Conservation (phyloP, 2,329 filamentous ascomycete species). For the Cladorrhinum sp. region DNA sequence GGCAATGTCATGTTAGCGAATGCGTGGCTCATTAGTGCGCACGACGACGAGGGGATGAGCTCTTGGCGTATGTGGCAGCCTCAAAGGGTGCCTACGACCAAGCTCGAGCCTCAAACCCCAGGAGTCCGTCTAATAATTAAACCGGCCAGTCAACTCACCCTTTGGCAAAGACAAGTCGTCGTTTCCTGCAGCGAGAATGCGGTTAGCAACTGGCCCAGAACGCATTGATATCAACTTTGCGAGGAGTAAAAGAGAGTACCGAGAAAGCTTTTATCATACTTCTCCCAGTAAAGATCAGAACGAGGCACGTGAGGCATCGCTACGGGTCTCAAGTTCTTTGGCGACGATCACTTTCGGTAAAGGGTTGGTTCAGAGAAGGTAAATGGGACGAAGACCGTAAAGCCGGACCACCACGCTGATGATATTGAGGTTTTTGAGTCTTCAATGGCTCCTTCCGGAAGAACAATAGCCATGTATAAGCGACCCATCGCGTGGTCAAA, state of each 20-base stretch:
- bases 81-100: neutral
- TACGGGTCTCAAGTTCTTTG: neutral
- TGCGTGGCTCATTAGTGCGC: neutral
- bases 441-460: neutral
- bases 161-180: slow-evolving; percentile 65
- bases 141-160: slow-evolving; percentile 41
- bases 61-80: neutral
- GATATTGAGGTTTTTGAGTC: neutral
- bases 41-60: neutral
- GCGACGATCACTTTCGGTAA: neutral
- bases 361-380: neutral
- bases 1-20: slow-evolving; percentile 29
- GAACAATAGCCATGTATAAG: neutral
- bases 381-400: neutral
- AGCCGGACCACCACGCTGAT: too few relatives aligned
- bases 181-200: slow-evolving; percentile 42
- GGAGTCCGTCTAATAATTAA: too few relatives aligned
- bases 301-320: neutral
- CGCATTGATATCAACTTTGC: neutral
- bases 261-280: neutral
- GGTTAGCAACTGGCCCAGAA: slow-evolving; percentile 33
- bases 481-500: neutral
- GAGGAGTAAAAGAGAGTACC: slow-evolving; percentile 1
- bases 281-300: neutral
- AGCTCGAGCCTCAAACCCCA: too few relatives aligned